Conservation (phyloP, 176 grass and related monocot genomes). For the Luzula sylvatica region DNA sequence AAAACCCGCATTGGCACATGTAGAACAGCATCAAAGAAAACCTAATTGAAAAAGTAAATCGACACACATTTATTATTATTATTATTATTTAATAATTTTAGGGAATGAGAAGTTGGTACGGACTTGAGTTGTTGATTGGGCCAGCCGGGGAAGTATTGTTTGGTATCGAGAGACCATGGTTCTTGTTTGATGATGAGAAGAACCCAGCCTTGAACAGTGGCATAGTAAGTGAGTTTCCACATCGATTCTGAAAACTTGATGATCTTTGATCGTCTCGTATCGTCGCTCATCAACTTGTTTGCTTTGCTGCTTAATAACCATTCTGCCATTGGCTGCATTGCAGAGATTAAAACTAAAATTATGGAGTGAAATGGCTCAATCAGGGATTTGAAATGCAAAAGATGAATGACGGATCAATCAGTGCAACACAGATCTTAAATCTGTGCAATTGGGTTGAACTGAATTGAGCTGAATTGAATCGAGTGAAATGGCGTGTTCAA, state of each 20-base stretch:
- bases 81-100: constrained; percentile 6
- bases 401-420: no score
- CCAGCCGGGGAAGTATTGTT: constrained; percentile 77
- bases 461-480: neutral
- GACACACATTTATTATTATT: neutral
- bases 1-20: constrained; percentile 98
- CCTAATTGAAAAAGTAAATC: constrained; percentile 18
- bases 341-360: no score
- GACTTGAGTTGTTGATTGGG: constrained; percentile 69
- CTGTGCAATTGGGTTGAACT: neutral
- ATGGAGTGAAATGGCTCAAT: no score
- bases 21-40: constrained; percentile 79
- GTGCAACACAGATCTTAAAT: neutral
- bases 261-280: constrained; percentile 49
- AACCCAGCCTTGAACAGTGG: constrained; percentile 70
- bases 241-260: constrained; percentile 91
- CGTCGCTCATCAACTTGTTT: constrained; percentile 38
- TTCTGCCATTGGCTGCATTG: constrained; percentile 49
- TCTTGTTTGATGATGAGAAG: constrained; percentile 72
- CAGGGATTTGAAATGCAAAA: no score
- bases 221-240: constrained; percentile 98
- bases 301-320: constrained; percentile 41
- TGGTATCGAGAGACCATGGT: constrained; percentile 70
- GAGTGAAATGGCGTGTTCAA: neutral
- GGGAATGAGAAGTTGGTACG: neutral